A percentile compares a stretch with the other conserved stretches of the same genome.
Conservation (phyloP, 352 stramenopile species). For the Blastocystis sp. region DNA sequence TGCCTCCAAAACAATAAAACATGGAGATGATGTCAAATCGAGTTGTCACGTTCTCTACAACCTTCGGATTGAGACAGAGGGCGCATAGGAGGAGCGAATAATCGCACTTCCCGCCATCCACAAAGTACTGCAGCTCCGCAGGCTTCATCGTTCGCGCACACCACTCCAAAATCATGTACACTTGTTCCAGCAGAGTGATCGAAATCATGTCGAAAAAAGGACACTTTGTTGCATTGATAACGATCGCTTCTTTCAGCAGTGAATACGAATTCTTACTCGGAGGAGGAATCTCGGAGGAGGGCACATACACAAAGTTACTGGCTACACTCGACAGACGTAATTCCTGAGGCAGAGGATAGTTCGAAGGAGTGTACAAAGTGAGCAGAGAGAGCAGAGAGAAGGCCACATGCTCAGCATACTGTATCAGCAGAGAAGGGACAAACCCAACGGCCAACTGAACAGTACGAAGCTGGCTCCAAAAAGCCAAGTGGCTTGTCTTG, state of each 20-base stretch:
- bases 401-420: neutral
- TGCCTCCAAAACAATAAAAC: neutral
- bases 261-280: neutral
- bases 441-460: neutral
- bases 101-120: neutral
- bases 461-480: neutral
- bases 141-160: neutral
- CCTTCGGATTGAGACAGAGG: neutral
- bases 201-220: neutral
- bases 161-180: neutral
- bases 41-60: neutral
- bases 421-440: neutral
- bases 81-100: slow-evolving; percentile 6
- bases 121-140: neutral
- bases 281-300: neutral
- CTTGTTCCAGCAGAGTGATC: neutral
- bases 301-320: neutral
- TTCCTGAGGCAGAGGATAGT: neutral
- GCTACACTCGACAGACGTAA: neutral
- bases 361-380: neutral
- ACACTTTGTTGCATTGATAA: neutral
- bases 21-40: slow-evolving; percentile 25
- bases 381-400: slow-evolving; percentile 18
- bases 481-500: neutral
- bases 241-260: neutral